Evolutionary conservation across 257 asterid species (phyloP), one percentile per base, ranked within the genome.

Genomic region (Fraxinus cuspidata): DNA sequence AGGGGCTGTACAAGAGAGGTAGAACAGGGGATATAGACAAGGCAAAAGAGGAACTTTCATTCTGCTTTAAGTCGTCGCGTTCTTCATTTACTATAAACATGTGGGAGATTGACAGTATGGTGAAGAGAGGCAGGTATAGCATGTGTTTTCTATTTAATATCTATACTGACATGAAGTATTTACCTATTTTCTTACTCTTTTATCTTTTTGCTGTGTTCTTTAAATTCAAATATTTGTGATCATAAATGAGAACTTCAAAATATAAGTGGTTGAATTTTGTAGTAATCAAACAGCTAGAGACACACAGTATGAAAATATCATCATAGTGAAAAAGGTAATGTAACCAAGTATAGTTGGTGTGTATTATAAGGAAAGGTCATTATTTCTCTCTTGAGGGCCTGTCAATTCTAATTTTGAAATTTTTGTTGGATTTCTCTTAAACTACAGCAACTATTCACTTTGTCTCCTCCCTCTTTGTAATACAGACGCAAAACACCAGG

Each of bases 101-200:
- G 99, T 95, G 99, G 99, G 99, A 95, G 91, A 95, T 95, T 84
- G 97, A 95, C 87, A 91, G 99, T 87, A 93, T 72, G 67, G 97
- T 93, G 79, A 95, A 93, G 88, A 93, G 90, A 84, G 99, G 97
- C 88, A 93, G 97, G 99, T 92, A 86, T 64, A 67, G 74, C 42
- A 10, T 70, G 67, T 70, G 71, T 38, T 35, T 73, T 75, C 37
- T 35, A 68, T 76, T 73, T 80, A 64, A 51, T 80, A 40, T 77
- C 40, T 73, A 77, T 35, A 32, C 66, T 31, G 19, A 63, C 34
- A 63, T 23, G 77, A 70, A 44, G 32, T 72, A 40, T 28, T 21
- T 58, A 29, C 74, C 56, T 23, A 7, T 65, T 38, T 71, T 81
- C 31, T 32, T 66, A 56, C 77, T 65, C 74, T 42, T 42, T 12